These are phyloP conservation scores for Scedosporium minutisporum DNA, from an alignment of 2,329 filamentous ascomycete species.

Conservation along the genomic window DNA sequence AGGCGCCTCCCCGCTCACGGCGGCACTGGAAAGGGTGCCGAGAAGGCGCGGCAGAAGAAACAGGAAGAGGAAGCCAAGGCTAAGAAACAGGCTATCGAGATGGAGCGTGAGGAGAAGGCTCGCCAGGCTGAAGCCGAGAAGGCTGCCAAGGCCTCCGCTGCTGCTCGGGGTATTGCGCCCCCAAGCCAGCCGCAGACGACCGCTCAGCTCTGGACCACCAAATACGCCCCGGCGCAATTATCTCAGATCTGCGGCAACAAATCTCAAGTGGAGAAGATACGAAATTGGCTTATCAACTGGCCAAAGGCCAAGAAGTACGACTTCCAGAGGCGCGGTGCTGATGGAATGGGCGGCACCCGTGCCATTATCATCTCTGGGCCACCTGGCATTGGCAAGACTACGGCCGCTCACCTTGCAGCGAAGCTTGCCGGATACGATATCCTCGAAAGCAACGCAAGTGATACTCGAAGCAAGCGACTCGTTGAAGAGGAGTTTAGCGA, in stretches of 20 bases:
- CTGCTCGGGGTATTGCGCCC: conserved; percentile 21
- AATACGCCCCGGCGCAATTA: conserved; percentile 80
- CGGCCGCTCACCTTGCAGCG: conserved; percentile 86
- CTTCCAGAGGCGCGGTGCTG: conserved; percentile 74
- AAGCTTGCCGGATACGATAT: conserved; percentile 90
- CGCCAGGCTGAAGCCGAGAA: conserved; percentile 42
- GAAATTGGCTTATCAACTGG: conserved; percentile 79
- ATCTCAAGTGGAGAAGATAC: conserved; percentile 75
- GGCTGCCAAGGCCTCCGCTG: conserved; percentile 31
- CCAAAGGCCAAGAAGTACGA: conserved; percentile 65
- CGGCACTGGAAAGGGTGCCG: conserved; percentile 78
- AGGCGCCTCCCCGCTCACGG: conserved; percentile 72
- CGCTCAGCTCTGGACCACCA: conserved; percentile 79
- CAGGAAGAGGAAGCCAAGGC: conserved; percentile 78
- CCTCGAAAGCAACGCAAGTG: conserved; percentile 91
- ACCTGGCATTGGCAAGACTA: conserved; percentile 95
- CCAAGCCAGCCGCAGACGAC: conserved; percentile 32
- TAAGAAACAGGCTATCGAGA: conserved; percentile 68
- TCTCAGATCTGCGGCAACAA: conserved; percentile 96
- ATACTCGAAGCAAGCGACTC: conserved; percentile 90
- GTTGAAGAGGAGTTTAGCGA: conserved; percentile 83
- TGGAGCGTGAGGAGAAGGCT: conserved; percentile 70
- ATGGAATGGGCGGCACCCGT: conserved; percentile 73
- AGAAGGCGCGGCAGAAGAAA: conserved; percentile 75
- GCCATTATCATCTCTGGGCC: conserved; percentile 94